Evolutionary conservation across 768 basidiomycete genomes (phyloP).

Genomic region (Russula griseocarnosa): DNA sequence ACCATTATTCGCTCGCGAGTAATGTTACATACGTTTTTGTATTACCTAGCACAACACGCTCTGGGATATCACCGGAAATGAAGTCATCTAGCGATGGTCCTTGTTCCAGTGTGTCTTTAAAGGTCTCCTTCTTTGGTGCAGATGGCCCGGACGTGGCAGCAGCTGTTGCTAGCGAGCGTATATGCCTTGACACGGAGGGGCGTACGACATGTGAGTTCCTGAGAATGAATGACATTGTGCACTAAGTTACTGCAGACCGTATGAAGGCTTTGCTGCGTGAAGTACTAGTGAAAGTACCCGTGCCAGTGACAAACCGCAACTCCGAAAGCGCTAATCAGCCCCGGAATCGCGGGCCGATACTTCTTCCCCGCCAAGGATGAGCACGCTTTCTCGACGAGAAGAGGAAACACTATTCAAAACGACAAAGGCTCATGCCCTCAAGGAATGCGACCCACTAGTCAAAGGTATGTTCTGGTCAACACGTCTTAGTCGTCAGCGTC

Average conservation of each 20-base stretch:
- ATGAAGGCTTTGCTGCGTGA: neutral
- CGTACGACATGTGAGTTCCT: conserved; percentile 23
- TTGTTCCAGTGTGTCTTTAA: conserved; percentile 50
- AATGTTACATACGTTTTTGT: conserved; percentile 51
- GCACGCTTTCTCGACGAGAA: conserved; percentile 81
- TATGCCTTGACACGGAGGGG: conserved; percentile 2
- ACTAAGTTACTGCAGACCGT: neutral
- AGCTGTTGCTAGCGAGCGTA: conserved; percentile 29
- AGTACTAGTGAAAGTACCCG: neutral
- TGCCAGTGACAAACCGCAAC: too few relatives aligned
- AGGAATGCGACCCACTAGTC: conserved; percentile 71
- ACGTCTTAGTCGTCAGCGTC: conserved; percentile 5
- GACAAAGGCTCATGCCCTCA: conserved; percentile 73
- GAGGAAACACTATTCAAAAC: conserved; percentile 82
- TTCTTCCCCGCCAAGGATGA: conserved; percentile 46
- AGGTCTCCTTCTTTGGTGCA: conserved; percentile 39
- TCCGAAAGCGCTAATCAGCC: neutral
- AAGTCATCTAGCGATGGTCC: conserved; percentile 84
- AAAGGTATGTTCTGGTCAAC: conserved; percentile 48
- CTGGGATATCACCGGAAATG: conserved; percentile 53
- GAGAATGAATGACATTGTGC: conserved; percentile 22
- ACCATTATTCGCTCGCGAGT: neutral
- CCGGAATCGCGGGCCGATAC: conserved; percentile 11
- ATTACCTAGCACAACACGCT: conserved; percentile 69
- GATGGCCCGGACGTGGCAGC: conserved; percentile 48